phyloP scores from a whole-genome alignment of 2,329 filamentous ascomycete species.

The Cyanodermella asteris region DNA sequence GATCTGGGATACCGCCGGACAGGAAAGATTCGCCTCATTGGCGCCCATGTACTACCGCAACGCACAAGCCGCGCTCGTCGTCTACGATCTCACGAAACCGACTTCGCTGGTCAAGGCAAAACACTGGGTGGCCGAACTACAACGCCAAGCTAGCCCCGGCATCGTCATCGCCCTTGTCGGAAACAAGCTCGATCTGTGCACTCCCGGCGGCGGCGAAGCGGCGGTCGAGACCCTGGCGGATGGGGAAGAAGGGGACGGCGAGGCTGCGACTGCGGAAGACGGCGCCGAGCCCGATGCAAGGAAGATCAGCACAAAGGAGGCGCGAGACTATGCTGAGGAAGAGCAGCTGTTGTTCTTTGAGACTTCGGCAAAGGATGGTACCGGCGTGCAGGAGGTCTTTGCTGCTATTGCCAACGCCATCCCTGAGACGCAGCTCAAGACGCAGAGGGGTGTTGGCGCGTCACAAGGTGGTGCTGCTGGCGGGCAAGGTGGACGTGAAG shows the following conservation, averaged over 20 bases:
- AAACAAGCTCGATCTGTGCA: conserved; percentile 88
- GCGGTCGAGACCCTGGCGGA: conserved; percentile 28
- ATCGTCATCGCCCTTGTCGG: conserved; percentile 96
- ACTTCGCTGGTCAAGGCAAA: conserved; percentile 97
- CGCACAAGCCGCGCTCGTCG: conserved; percentile 95
- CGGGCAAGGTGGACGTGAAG: conserved; percentile 22
- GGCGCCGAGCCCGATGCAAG: conserved; percentile 51
- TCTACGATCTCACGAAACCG: conserved; percentile 99
- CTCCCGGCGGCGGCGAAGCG: conserved; percentile 11
- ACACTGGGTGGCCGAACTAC: conserved; percentile 96
- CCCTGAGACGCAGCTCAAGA: conserved; percentile 89
- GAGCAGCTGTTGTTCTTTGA: conserved; percentile 91
- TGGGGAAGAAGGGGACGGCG: conserved; percentile 20
- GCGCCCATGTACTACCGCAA: conserved; percentile 99
- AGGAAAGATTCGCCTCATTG: conserved; percentile 96
- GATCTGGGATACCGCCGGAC: conserved; percentile 97
- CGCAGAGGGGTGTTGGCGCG: conserved; percentile 48
- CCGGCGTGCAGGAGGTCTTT: conserved; percentile 89
- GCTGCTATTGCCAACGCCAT: conserved; percentile 97
- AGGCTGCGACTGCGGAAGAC: conserved; percentile 30
- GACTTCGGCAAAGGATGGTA: conserved; percentile 89
- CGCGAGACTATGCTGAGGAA: conserved; percentile 82
- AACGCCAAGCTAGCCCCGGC: conserved; percentile 97
- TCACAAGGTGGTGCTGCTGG: conserved; percentile 32
- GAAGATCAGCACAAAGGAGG: conserved; percentile 79